Conservation (phyloP, 331 rosid genomes). For the Malus hybrid region DNA sequence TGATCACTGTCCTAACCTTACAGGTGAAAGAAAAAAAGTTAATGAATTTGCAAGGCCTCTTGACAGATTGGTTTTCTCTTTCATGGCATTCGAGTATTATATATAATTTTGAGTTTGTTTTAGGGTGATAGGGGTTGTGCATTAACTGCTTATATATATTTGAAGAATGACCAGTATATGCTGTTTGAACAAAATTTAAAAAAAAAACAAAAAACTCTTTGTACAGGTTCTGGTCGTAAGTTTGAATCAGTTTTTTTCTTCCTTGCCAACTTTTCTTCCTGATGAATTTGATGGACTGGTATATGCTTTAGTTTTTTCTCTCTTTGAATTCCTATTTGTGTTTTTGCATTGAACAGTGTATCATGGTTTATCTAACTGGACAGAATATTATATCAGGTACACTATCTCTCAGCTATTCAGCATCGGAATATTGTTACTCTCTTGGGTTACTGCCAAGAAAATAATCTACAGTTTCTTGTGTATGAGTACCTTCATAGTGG, state of each 20-base stretch:
- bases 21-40: too few species aligned
- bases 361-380: constrained; percentile 29
- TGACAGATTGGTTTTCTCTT: neutral
- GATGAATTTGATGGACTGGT: neutral
- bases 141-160: neutral
- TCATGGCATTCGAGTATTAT: neutral
- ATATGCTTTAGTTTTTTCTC: neutral
- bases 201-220: neutral
- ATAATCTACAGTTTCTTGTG: constrained; percentile 69
- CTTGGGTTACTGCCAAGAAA: constrained; percentile 93
- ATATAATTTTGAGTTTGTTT: neutral
- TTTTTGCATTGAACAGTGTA: neutral
- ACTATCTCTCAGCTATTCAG: constrained; percentile 64
- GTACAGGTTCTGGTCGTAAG: neutral
- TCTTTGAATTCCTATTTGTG: constrained; percentile 10
- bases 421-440: constrained; percentile 78
- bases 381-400: constrained; percentile 55
- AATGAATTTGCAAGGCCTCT: neutral
- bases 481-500: constrained; percentile 83
- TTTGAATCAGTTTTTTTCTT: neutral
- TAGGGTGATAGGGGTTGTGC: neutral
- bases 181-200: neutral
- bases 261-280: neutral
- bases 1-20: neutral
- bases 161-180: neutral